Evolutionary conservation across 306 rosid species (phyloP), one percentile per base, ranked within the genome.

Genomic region (Prunus davidiana): DNA sequence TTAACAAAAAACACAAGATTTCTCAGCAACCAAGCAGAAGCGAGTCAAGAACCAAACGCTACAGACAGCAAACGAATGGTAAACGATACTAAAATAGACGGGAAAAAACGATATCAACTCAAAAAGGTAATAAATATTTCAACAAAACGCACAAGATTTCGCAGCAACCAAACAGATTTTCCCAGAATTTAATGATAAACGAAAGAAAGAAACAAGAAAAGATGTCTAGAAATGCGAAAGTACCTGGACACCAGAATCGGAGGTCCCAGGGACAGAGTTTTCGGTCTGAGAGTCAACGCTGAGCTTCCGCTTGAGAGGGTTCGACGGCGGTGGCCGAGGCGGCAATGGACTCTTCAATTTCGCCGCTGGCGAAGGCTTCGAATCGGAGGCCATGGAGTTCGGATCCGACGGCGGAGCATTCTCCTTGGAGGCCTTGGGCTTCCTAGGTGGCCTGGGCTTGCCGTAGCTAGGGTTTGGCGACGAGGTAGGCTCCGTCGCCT

Each of bases 171-270:
- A 55, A 54, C 67, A 28, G 34, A 52, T 77, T 12, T 34, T 30
- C 11, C 5, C 46, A 61, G 28, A 73, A 75, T 50, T 24, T 10
- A 6, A 77, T 24, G 25, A 13, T 1, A 7, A 50, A 25, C n/a
- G 32, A 20, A 10, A 15, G 12, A 18, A 58, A 28, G 47, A n/a
- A 13, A 20, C 34, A 6, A 24, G 32, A 38, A 38, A 38, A 38
- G 2, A 38, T 22, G 2, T 47, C 2, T 4, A 25, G 30, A 41
- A 72, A 61, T 7, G 66, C 34, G 8, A 19, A 19, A 62, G 57
- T 68, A 92, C 99, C 97, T 93, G 90, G 28, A 96, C 99, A 7
- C 99, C 99, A 46, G 99, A 96, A 83, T 96, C 99, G 52, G 88
- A 86, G 51, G 76, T 5, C 18, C 88, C 89, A 0, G 84, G 69